Percentiles rank a stretch among this genome's conserved stretches.
phyloP scores from a whole-genome alignment of 805 yeast species.

The Ogataea sp. region DNA sequence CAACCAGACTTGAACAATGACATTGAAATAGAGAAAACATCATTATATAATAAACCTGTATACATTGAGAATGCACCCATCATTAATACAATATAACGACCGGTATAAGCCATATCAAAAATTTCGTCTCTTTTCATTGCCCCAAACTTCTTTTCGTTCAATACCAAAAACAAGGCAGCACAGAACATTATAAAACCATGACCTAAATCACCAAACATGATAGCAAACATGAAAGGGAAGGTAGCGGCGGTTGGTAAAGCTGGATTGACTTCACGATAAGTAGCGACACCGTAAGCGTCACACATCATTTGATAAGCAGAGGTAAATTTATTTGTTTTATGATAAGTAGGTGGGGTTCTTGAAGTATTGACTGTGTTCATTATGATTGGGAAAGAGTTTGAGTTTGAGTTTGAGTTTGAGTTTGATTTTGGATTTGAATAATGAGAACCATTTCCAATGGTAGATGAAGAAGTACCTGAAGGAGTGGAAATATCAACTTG shows the following conservation, averaged over 20 bases:
- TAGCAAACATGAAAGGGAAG: slow-evolving; percentile 97
- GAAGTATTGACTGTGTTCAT: slow-evolving; percentile 61
- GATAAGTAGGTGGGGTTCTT: slow-evolving; percentile 89
- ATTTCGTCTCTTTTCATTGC: slow-evolving; percentile 80
- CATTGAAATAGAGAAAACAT: slow-evolving; percentile 87
- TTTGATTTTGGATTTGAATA: too few relatives aligned
- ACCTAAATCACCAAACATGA: slow-evolving; percentile 98
- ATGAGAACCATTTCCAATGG: slow-evolving; percentile 3
- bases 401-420: too few relatives aligned
- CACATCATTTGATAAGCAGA: slow-evolving; percentile 87
- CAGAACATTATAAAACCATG: slow-evolving; percentile 82
- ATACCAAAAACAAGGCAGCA: slow-evolving; percentile 63
- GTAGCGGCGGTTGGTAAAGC: slow-evolving; percentile 92
- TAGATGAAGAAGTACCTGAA: slow-evolving; percentile 10
- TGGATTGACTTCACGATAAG: slow-evolving; percentile 92
- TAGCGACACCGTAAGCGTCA: slow-evolving; percentile 92
- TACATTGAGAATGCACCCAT: slow-evolving; percentile 96
- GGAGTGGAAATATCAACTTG: slow-evolving; percentile 1
- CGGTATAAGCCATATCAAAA: slow-evolving; percentile 91
- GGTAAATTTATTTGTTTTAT: slow-evolving; percentile 91
- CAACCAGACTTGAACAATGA: slow-evolving; percentile 84
- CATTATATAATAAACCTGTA: slow-evolving; percentile 92
- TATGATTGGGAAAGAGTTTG: slow-evolving; percentile 24
- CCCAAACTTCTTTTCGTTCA: slow-evolving; percentile 65
- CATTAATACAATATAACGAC: slow-evolving; percentile 80